These are phyloP conservation scores for Vanilla planifolia DNA, from an alignment of 106 monocot genomes.

Conservation along the genomic window DNA sequence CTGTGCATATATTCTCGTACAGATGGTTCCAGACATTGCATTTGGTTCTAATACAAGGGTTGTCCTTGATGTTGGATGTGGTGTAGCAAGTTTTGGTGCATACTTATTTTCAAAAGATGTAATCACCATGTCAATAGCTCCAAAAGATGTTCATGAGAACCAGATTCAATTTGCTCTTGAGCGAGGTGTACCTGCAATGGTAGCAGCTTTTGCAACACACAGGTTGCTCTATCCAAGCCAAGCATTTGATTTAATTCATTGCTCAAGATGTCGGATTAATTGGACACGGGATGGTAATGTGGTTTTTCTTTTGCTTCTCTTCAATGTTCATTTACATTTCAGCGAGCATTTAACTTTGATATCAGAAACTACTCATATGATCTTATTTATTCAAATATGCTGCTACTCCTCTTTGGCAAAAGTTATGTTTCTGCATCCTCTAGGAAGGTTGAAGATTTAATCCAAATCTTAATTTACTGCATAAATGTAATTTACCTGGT, in stretches of 20 bases:
- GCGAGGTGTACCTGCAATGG: conserved; percentile 95
- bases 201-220: conserved; percentile 87
- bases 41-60: conserved; percentile 85
- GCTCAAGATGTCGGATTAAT: conserved; percentile 92
- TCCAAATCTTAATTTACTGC: too few relatives aligned
- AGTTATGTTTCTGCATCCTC: neutral
- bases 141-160: conserved; percentile 98
- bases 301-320: neutral
- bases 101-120: conserved; percentile 71
- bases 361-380: neutral
- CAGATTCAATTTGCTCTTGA: conserved; percentile 99
- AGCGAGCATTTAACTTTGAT: neutral
- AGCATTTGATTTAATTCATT: conserved; percentile 97
- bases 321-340: neutral
- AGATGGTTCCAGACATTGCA: conserved; percentile 91
- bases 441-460: neutral
- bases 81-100: conserved; percentile 98
- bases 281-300: conserved; percentile 86
- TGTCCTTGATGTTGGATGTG: conserved; percentile 89
- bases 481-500: too few relatives aligned
- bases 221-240: conserved; percentile 85
- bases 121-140: conserved; percentile 87
- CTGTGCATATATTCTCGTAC: conserved; percentile 12
- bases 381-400: neutral
- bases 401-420: neutral